phyloP scores from a whole-genome alignment of 768 basidiomycete species.

The Termitomyces sp. region DNA sequence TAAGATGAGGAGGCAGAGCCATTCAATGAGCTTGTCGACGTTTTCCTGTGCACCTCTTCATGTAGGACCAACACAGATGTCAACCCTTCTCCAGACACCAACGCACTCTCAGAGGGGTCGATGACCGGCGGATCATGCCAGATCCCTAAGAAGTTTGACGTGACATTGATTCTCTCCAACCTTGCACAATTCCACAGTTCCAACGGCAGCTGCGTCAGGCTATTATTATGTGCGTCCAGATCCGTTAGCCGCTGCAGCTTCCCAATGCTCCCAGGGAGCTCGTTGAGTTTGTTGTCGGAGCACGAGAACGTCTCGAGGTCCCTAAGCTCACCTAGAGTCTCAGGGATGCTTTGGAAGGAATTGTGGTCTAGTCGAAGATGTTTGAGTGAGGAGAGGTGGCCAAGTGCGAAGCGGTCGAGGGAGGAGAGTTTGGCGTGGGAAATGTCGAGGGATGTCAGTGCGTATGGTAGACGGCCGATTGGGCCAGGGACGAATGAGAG shows the following conservation, averaged over 20 bases:
- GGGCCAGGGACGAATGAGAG: constrained; percentile 56
- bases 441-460: constrained; percentile 76
- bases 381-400: constrained; percentile 66
- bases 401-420: constrained; percentile 68
- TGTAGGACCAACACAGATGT: constrained; percentile 14
- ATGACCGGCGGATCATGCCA: constrained; percentile 62
- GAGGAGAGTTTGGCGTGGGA: constrained; percentile 85
- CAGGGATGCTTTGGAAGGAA: constrained; percentile 76
- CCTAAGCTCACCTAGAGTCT: constrained; percentile 70
- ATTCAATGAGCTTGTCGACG: constrained; percentile 24
- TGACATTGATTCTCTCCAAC: constrained; percentile 72
- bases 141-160: constrained; percentile 75
- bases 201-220: constrained; percentile 66
- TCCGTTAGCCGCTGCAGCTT: constrained; percentile 64
- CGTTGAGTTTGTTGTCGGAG: constrained; percentile 84
- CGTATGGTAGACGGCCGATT: constrained; percentile 33
- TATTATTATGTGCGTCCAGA: constrained; percentile 91
- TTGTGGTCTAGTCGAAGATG: constrained; percentile 81
- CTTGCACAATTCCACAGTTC: constrained; percentile 81
- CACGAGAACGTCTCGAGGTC: constrained; percentile 73
- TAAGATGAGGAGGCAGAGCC: constrained; percentile 6
- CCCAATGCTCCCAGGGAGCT: constrained; percentile 74
- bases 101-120: not conserved
- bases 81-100: not conserved
- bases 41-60: constrained; percentile 22